A percentile compares a stretch with the other conserved stretches of the same genome.
Evolutionary conservation across 257 asterid genomes (phyloP).

Genomic region (Schizonepeta tenuifolia): DNA sequence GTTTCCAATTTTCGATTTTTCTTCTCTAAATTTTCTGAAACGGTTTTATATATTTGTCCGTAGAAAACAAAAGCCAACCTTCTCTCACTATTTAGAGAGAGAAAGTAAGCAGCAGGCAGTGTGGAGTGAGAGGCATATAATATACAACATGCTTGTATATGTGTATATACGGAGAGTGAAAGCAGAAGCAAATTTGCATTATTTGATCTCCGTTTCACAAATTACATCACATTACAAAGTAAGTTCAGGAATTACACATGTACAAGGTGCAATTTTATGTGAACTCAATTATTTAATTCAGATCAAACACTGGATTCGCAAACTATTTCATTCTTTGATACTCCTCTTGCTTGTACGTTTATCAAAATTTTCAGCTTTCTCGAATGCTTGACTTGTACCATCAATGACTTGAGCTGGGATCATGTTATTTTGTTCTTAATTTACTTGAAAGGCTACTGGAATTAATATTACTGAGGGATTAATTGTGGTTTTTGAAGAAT

Average conservation of each 20-base stretch:
- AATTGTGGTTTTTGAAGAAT: slow-evolving; percentile 26
- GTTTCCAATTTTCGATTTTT: slow-evolving; percentile 8
- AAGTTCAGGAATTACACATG: slow-evolving; percentile 38
- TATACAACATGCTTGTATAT: slow-evolving; percentile 28
- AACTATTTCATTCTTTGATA: slow-evolving; percentile 34
- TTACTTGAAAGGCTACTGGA: slow-evolving; percentile 42
- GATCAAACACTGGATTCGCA: slow-evolving; percentile 46
- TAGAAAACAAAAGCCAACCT: slow-evolving; percentile 34
- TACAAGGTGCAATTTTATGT: slow-evolving; percentile 31
- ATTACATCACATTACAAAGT: slow-evolving; percentile 36
- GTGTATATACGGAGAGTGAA: slow-evolving; percentile 32
- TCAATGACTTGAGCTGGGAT: slow-evolving; percentile 40
- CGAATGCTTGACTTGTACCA: slow-evolving; percentile 37
- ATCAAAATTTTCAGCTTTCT: slow-evolving; percentile 26
- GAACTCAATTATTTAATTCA: slow-evolving; percentile 38
- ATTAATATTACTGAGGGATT: slow-evolving; percentile 32
- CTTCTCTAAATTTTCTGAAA: slow-evolving; percentile 17
- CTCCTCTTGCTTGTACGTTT: slow-evolving; percentile 32
- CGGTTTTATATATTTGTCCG: slow-evolving; percentile 44
- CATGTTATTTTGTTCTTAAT: slow-evolving; percentile 31
- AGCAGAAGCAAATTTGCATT: slow-evolving; percentile 38
- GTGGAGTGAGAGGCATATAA: slow-evolving; percentile 32
- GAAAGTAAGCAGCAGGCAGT: slow-evolving; percentile 40
- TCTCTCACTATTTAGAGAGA: slow-evolving; percentile 54
- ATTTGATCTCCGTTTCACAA: slow-evolving; percentile 57